A percentile compares a stretch with the other conserved stretches of the same genome.
These are phyloP conservation scores for Euclidium syriacum DNA, from an alignment of 345 rosid species.

Conservation along the genomic window DNA sequence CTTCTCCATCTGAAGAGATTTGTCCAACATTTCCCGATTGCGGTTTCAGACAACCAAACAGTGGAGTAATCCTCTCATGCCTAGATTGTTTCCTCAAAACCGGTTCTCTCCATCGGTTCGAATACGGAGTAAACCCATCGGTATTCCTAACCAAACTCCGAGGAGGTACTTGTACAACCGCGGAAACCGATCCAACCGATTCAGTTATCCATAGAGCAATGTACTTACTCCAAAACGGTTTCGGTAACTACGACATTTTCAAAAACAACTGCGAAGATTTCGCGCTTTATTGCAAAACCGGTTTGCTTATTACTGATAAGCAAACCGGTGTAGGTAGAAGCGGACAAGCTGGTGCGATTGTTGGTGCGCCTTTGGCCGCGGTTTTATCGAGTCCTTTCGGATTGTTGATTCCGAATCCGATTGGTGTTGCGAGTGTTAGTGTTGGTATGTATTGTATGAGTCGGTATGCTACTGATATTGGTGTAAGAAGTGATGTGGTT, in stretches of 20 bases:
- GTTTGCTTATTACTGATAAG: slow-evolving; percentile 70
- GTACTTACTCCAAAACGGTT: slow-evolving; percentile 95
- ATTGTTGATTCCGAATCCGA: slow-evolving; percentile 84
- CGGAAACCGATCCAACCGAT: slow-evolving; percentile 57
- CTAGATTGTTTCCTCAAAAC: slow-evolving; percentile 83
- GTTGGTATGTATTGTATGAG: slow-evolving; percentile 98
- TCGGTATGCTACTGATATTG: slow-evolving; percentile 86
- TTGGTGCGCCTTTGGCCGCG: slow-evolving; percentile 95
- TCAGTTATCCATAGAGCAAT: slow-evolving; percentile 79
- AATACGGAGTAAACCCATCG: slow-evolving; percentile 69
- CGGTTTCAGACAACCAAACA: slow-evolving; percentile 78
- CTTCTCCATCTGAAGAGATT: slow-evolving; percentile 35
- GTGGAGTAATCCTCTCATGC: slow-evolving; percentile 87
- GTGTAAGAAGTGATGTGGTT: slow-evolving; percentile 77
- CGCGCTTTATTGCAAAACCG: slow-evolving; percentile 87
- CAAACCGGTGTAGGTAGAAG: slow-evolving; percentile 64
- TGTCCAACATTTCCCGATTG: slow-evolving; percentile 90
- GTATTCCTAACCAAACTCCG: slow-evolving; percentile 79
- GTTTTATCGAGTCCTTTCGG: slow-evolving; percentile 75
- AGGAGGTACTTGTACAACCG: slow-evolving; percentile 95
- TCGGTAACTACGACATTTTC: slow-evolving; percentile 85
- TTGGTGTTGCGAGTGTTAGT: slow-evolving; percentile 85
- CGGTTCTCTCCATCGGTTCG: slow-evolving; percentile 78
- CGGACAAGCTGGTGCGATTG: slow-evolving; percentile 83
- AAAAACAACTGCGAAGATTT: slow-evolving; percentile 97